A percentile compares a stretch with the other conserved stretches of the same genome.
Conservation (phyloP, 495 filamentous ascomycete species). For the Daldinia grandis region DNA sequence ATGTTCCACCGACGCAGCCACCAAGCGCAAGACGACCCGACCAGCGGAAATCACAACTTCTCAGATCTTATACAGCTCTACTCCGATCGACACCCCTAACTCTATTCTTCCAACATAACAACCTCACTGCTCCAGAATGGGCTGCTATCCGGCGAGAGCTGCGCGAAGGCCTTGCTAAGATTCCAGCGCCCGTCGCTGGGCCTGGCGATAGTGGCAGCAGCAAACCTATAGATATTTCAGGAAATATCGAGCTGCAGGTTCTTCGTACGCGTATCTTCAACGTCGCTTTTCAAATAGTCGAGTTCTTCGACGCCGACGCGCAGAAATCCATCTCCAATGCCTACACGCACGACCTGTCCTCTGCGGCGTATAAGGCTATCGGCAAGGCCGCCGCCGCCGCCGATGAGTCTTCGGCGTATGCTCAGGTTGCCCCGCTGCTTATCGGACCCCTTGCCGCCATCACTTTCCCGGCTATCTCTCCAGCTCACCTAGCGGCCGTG, state of each 20-base stretch:
- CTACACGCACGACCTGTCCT: constrained; percentile 79
- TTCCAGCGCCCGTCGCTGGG: constrained; percentile 45
- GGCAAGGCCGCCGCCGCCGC: constrained; percentile 59
- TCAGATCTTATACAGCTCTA: constrained; percentile 91
- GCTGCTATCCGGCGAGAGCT: constrained; percentile 85
- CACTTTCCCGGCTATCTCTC: constrained; percentile 83
- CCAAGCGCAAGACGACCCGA: constrained; percentile 88
- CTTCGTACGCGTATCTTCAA: constrained; percentile 90
- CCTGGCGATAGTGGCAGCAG: constrained; percentile 25
- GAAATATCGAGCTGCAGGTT: constrained; percentile 76
- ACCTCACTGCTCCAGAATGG: constrained; percentile 89
- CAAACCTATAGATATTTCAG: constrained; percentile 43
- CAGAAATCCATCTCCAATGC: constrained; percentile 58
- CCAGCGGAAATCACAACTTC: constrained; percentile 91
- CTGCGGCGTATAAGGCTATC: constrained; percentile 69
- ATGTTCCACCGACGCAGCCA: constrained; percentile 76
- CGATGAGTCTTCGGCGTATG: constrained; percentile 57
- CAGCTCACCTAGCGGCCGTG: constrained; percentile 79
- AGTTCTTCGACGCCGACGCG: constrained; percentile 77
- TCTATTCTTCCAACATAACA: constrained; percentile 97
- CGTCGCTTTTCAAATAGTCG: constrained; percentile 81
- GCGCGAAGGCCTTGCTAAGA: constrained; percentile 68
- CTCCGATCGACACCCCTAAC: constrained; percentile 88
- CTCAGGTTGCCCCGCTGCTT: constrained; percentile 76
- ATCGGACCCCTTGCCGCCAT: constrained; percentile 81